A percentile compares a stretch with the other conserved stretches of the same genome.
Evolutionary conservation across 805 yeast species (phyloP).

Genomic region (Wickerhamomyces subpelliculosus): DNA sequence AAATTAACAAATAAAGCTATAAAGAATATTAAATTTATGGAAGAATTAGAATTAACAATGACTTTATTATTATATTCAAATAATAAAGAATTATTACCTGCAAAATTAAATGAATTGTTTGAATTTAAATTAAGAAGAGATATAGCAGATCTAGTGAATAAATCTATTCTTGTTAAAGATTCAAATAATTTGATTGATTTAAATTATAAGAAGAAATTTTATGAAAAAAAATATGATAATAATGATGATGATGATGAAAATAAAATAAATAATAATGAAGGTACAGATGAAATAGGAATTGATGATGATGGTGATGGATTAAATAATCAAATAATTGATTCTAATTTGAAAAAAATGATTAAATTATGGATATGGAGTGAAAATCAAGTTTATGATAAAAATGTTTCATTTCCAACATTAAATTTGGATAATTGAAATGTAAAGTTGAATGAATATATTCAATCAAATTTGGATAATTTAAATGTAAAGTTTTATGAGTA

Average conservation of each 20-base stretch:
- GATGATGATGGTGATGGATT: not conserved
- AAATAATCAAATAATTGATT: conserved; percentile 12
- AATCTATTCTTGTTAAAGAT: conserved; percentile 38
- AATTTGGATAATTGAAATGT: conserved; percentile 9
- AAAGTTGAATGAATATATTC: not conserved
- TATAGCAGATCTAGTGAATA: conserved; percentile 67
- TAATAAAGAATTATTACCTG: conserved; percentile 34
- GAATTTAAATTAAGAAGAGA: conserved; percentile 54
- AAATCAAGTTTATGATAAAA: conserved; percentile 30
- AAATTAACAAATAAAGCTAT: conserved; percentile 58
- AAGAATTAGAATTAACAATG: conserved; percentile 78
- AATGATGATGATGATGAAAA: conserved; percentile 4
- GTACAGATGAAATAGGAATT: not conserved
- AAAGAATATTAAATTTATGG: conserved; percentile 49
- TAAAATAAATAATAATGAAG: conserved; percentile 2
- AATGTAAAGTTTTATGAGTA: too few species aligned
- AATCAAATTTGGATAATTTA: too few species aligned
- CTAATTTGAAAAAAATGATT: conserved; percentile 44
- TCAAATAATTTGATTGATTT: conserved; percentile 8
- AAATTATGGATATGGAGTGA: conserved; percentile 64
- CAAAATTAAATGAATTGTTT: conserved; percentile 46
- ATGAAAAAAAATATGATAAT: not conserved
- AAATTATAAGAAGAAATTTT: conserved; percentile 2
- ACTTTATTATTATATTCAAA: conserved; percentile 56
- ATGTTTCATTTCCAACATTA: conserved; percentile 29